These are phyloP conservation scores for Hypoxylon sp. DNA, from an alignment of 2,329 filamentous ascomycete species.

Conservation along the genomic window DNA sequence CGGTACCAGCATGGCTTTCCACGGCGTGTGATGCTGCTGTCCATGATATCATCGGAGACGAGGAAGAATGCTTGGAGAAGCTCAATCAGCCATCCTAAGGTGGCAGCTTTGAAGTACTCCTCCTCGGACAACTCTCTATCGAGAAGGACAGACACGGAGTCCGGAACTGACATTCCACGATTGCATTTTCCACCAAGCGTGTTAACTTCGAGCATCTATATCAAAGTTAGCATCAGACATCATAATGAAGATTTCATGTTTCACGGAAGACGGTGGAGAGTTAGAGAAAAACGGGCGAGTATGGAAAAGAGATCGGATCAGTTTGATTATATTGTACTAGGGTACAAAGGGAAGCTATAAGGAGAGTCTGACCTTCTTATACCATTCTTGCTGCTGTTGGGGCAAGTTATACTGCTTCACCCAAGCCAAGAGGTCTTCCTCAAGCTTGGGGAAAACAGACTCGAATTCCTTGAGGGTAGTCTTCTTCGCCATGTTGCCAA, in stretches of 20 bases:
- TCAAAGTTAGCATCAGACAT: conserved; percentile 40
- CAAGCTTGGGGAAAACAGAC: conserved; percentile 87
- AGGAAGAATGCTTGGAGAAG: conserved; percentile 99
- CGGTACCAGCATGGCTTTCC: conserved; percentile 98
- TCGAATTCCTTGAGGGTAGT: conserved; percentile 90
- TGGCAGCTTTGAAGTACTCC: conserved; percentile 89
- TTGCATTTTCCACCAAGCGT: conserved; percentile 97
- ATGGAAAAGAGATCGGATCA: not conserved
- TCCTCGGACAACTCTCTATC: conserved; percentile 78
- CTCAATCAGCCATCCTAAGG: conserved; percentile 97
- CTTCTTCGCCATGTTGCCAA: conserved; percentile 73
- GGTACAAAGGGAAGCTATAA: conserved; percentile 13
- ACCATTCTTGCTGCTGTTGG: conserved; percentile 85
- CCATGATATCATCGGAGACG: conserved; percentile 99
- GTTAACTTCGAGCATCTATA: conserved; percentile 86
- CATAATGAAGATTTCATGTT: conserved; percentile 18
- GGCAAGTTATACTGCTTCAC: conserved; percentile 88
- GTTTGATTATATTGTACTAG: conserved; percentile 8
- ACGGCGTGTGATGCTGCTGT: conserved; percentile 92
- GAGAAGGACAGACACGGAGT: conserved; percentile 87
- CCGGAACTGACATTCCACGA: conserved; percentile 96
- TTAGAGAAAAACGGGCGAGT: conserved; percentile 42
- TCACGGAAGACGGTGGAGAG: not conserved
- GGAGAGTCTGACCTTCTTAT: conserved; percentile 75
- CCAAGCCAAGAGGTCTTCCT: conserved; percentile 84